Evolutionary conservation across 2,329 filamentous ascomycete species (phyloP), one percentile per base, ranked within the genome.

Genomic region (Penicillium griseofulvum): DNA sequence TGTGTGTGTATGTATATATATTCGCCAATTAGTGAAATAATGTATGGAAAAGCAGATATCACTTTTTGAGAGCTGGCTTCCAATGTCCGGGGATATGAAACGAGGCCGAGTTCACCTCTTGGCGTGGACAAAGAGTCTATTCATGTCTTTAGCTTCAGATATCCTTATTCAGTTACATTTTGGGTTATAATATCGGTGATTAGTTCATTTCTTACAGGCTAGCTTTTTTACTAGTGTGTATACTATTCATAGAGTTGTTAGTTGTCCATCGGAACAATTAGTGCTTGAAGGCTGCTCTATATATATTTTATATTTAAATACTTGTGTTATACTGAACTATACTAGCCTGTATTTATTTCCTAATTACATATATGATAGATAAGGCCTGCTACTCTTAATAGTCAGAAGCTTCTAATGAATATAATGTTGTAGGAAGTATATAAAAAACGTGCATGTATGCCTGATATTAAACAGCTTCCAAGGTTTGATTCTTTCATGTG

Each of bases 81-180:
- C 14, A 17, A 39, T 47, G 42, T 31, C 8, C 29, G 19, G 16
- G 19, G 17, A 49, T 42, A 36, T 36, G 28, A 42, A 42, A 29
- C 41, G n/a, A 4, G 26, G 9, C 47, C 47, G 39, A 45, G 41
- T 12, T n/a, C n/a, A 36, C 51, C 28, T 51, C 47, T 55, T 55
- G 52, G 52, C 52, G 28, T n/a, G 19, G 26, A 54, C 52, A 50
- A 54, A 54, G 52, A 29, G 24, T 19, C 33, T 51, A 51, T 51
- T 55, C 28, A 45, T 16, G 10, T 45, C 14, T 38, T 14, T n/a
- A 33, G 34, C 47, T 44, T 31, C 29, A 11, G 22, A 19, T 42
- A 36, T 33, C 16, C 34, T 55, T 55, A 55, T 51, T 51, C 47
- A 51, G 1, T 12, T 8, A 26, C 26, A 5, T 22, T 38, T 50